Percentiles rank a stretch among this genome's conserved stretches.
These are phyloP conservation scores for Hsuehochloa calcarea DNA, from an alignment of 176 grass and related monocot species.

Conservation along the genomic window DNA sequence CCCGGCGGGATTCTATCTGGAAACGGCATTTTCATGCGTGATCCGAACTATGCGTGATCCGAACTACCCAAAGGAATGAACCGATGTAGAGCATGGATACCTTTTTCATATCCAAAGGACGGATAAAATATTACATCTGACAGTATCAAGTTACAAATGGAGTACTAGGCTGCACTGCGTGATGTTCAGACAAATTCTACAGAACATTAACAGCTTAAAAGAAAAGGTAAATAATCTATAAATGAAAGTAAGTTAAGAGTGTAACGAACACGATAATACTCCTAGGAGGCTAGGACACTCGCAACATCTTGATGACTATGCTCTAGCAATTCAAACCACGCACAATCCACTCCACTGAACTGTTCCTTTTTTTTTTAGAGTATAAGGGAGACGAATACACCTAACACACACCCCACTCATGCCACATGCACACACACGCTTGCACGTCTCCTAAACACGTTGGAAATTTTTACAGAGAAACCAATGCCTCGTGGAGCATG, in stretches of 20 bases:
- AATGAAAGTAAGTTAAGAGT: not conserved
- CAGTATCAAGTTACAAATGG: not conserved
- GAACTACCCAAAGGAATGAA: not conserved
- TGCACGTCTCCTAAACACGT: too few relatives aligned
- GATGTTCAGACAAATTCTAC: not conserved
- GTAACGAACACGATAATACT: not conserved
- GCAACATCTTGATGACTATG: not conserved
- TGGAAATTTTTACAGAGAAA: too few relatives aligned
- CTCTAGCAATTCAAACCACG: constrained; percentile 8
- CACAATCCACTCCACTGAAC: not conserved
- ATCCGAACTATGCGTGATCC: too few relatives aligned
- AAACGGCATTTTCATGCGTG: too few relatives aligned
- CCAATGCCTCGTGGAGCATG: too few relatives aligned
- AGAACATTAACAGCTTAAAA: not conserved
- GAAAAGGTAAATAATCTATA: not conserved
- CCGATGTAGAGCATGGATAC: not conserved
- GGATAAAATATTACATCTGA: not conserved
- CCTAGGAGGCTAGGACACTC: not conserved
- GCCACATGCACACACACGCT: too few relatives aligned
- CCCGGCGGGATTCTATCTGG: too few relatives aligned
- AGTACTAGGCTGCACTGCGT: not conserved
- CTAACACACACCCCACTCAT: too few relatives aligned
- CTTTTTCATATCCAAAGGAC: not conserved
- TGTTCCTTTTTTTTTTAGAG: not conserved
- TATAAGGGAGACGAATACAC: too few relatives aligned